A percentile compares a stretch with the other conserved stretches of the same genome.
phyloP scores from a whole-genome alignment of 257 asterid genomes.

The Lantana camara region DNA sequence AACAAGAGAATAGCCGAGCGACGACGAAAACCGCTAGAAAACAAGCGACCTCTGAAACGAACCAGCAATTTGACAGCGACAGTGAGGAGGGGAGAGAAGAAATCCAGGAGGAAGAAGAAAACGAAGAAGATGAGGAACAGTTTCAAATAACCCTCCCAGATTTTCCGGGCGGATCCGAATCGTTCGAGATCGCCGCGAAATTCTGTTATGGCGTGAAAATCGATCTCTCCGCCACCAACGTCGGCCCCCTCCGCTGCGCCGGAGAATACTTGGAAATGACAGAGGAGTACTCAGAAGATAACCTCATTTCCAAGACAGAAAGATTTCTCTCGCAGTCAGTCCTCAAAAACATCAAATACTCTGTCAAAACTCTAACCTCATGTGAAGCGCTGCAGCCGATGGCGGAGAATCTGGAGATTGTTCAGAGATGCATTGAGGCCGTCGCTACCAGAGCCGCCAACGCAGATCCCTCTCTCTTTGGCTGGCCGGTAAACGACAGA shows the following conservation, averaged over 20 bases:
- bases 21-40: slow-evolving; percentile 30
- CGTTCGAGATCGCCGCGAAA: slow-evolving; percentile 89
- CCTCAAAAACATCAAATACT: slow-evolving; percentile 53
- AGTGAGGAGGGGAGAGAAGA: slow-evolving; percentile 43
- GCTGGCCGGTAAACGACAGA: slow-evolving; percentile 90
- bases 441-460: slow-evolving; percentile 63
- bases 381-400: slow-evolving; percentile 59
- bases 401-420: slow-evolving; percentile 73
- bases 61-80: slow-evolving; percentile 39
- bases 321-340: slow-evolving; percentile 56
- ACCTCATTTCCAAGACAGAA: slow-evolving; percentile 80
- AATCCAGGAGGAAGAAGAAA: slow-evolving; percentile 44
- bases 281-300: slow-evolving; percentile 79
- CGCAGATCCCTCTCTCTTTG: slow-evolving; percentile 80
- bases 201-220: slow-evolving; percentile 90
- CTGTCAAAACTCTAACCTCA: slow-evolving; percentile 56
- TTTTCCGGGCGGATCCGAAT: slow-evolving; percentile 94
- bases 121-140: slow-evolving; percentile 46
- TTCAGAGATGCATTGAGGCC: slow-evolving; percentile 71
- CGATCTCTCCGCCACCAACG: slow-evolving; percentile 69
- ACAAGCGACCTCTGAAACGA: slow-evolving; percentile 41
- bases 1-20: slow-evolving; percentile 55
- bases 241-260: slow-evolving; percentile 84
- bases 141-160: slow-evolving; percentile 71
- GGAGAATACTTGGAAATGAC: slow-evolving; percentile 88